phyloP scores from a whole-genome alignment of 2,329 filamentous ascomycete species.

The Talaromyces marneffei region DNA sequence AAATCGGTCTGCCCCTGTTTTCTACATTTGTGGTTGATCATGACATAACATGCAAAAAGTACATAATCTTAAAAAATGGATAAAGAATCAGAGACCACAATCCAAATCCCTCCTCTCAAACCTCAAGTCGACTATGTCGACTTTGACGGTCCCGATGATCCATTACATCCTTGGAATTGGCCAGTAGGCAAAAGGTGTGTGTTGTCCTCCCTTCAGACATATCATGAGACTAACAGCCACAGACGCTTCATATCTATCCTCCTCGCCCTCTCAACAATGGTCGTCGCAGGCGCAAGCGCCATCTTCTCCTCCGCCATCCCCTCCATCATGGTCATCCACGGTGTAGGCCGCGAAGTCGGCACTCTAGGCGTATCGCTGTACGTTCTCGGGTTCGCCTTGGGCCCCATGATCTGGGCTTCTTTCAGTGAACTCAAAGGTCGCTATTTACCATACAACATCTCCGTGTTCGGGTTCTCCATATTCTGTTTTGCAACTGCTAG shows the following conservation, averaged over 20 bases:
- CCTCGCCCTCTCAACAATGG: conserved; percentile 11
- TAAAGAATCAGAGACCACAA: background rate
- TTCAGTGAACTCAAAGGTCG: conserved; percentile 61
- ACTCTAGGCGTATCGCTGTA: conserved; percentile 58
- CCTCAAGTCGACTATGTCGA: conserved; percentile 2
- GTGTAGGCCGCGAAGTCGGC: conserved; percentile 40
- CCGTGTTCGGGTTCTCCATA: conserved; percentile 51
- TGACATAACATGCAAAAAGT: background rate
- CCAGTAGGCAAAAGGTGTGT: conserved; percentile 4
- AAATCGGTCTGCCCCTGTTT: background rate
- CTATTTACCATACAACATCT: conserved; percentile 47
- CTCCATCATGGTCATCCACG: conserved; percentile 8
- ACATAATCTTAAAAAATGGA: background rate
- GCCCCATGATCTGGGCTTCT: conserved; percentile 54
- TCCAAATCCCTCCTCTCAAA: background rate
- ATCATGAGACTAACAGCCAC: background rate
- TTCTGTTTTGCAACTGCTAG: conserved; percentile 58
- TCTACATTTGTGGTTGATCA: too few species aligned
- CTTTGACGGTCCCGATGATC: conserved; percentile 10
- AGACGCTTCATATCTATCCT: conserved; percentile 7
- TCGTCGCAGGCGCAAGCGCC: conserved; percentile 8
- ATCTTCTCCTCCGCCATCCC: conserved; percentile 12
- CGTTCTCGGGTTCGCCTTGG: conserved; percentile 54
- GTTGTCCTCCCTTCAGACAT: background rate
- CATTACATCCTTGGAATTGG: conserved; percentile 12